Evolutionary conservation across 306 rosid genomes (phyloP), one percentile per base, ranked within the genome.

Genomic region (Gynostemma pentaphyllum): DNA sequence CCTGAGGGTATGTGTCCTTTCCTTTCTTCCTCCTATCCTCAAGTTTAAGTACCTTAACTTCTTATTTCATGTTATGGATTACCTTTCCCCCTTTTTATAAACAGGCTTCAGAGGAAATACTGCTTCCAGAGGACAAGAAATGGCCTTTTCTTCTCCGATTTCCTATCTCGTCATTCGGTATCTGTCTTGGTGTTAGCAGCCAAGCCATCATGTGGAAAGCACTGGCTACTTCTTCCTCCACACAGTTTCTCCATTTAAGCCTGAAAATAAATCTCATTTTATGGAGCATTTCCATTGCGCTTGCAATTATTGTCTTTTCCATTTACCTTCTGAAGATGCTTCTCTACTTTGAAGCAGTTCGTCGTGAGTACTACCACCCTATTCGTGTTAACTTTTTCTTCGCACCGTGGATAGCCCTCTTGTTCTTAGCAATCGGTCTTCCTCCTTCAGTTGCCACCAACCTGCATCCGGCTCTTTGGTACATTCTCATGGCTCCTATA

Each of bases 171-270:
- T 75, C 87, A 4, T 81, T 90, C 22, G 90, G 97, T 76, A 80
- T 90, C 15, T 87, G 96, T 51, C 96, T 90, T 18, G 97, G 97
- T 40, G 80, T 90, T 51, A 72, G 87, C 60, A 90, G 97, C 84
- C 97, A 90, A 77, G 95, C 97, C 37, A 85, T 90, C 60, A 70
- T 90, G 34, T 90, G 97, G 97, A 90, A 87, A 74, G 50, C 82
- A 41, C 67, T 90, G 16, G 83, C 97, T 36, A 81, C 83, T 34
- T 68, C 96, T 15, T 45, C 81, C 28, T 64, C 96, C 46, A 85
- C 87, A 16, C 36, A 77, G 9, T 90, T 80, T 45, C 97, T 90
- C 51, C 91, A 81, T 77, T 46, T 87, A 73, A 81, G 79, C 78
- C 72, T 74, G 12, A 74, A 9, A 68, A 27, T 81, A 30, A 90